Base-by-base conservation (phyloP, 2,329 filamentous ascomycete genomes). In the Fusarium pseudoanthophilum region DNA sequence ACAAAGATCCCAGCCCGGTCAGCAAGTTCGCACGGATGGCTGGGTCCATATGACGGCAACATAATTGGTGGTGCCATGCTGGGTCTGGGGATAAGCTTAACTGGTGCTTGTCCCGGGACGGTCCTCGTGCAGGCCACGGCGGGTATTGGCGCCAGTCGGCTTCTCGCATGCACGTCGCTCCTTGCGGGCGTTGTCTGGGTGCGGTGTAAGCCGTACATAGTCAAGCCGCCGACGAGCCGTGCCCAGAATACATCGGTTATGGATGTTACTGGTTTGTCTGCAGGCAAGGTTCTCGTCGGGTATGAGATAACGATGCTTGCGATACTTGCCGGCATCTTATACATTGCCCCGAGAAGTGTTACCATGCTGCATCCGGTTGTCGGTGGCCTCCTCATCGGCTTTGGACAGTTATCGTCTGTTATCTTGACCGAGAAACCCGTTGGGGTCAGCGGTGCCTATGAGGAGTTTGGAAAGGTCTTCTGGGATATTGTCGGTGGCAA, bases 71-170 rank as follows among this genome's bases (percentile, higher is more conserved):
- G 66, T 13, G 40, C 66, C 11, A 69, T 69, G 59, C 36, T 69
- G 13, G 66, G 66, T 46, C 49, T 69, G 42, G 66, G 66, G 34
- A 69, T 69, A 64, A 69, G 65, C 51, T 69, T 69, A 57, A 69
- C 66, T 18, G 66, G 66, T 11, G 66, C 66, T 21, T 69, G 66
- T 34, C 66, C 65, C 21, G 66, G 66, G 18, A 69, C 66, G 8
- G 66, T 69, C 21, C 58, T 69, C 8, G 66, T 69, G 16, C 66
- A 69, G 14, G 66, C 65, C 21, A 57, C 45, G 4, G 58, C 65
- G 4, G 58, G 65, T 11, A 28, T 52, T 45, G 65, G 65, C 5
- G 36, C 59, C 40, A 68, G 64, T 48, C 32, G 65, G 16, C 21
- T 55, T 26, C 64, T 68, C 21, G 65, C 64, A 10, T 55, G 30